A percentile compares a stretch with the other conserved stretches of the same genome.
phyloP scores from a whole-genome alignment of 2,329 filamentous ascomycete genomes.

The Clonostachys rhizophaga region DNA sequence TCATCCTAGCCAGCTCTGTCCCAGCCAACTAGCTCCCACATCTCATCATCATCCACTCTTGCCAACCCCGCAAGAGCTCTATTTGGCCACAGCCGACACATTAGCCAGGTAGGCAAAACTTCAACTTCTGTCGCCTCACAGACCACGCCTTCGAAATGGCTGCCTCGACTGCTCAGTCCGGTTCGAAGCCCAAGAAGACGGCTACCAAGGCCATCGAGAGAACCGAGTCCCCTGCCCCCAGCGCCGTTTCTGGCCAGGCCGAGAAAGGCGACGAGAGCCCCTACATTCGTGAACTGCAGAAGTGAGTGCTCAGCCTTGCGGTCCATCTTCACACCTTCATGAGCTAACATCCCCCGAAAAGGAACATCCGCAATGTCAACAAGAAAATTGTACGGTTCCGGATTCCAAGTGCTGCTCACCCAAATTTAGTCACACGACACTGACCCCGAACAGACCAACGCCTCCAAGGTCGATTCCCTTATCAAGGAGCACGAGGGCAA shows the following conservation, averaged over 20 bases:
- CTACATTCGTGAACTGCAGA: slow-evolving; percentile 85
- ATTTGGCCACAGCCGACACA: too few species aligned
- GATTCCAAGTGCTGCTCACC: slow-evolving; percentile 4
- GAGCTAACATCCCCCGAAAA: slow-evolving; percentile 23
- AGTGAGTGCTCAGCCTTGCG: slow-evolving; percentile 50
- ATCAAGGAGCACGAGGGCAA: slow-evolving; percentile 66
- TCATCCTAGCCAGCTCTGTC: neutral
- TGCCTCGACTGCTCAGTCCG: slow-evolving; percentile 52
- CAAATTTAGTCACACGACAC: slow-evolving; percentile 1
- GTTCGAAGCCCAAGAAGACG: slow-evolving; percentile 70
- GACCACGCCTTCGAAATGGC: slow-evolving; percentile 42
- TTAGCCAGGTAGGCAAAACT: too few species aligned
- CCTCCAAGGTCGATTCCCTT: slow-evolving; percentile 67
- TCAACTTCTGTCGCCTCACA: too few species aligned
- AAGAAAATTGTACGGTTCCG: slow-evolving; percentile 79
- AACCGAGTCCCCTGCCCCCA: slow-evolving; percentile 50
- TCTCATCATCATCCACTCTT: too few species aligned
- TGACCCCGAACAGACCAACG: slow-evolving; percentile 50
- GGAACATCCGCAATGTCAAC: slow-evolving; percentile 84
- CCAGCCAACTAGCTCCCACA: neutral
- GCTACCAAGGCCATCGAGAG: slow-evolving; percentile 43
- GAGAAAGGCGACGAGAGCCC: slow-evolving; percentile 63
- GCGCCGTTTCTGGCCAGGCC: slow-evolving; percentile 41
- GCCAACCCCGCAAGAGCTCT: too few species aligned
- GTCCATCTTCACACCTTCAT: too few species aligned